phyloP scores from a whole-genome alignment of 495 filamentous ascomycete genomes.

The Aspergillus ellipticus region DNA sequence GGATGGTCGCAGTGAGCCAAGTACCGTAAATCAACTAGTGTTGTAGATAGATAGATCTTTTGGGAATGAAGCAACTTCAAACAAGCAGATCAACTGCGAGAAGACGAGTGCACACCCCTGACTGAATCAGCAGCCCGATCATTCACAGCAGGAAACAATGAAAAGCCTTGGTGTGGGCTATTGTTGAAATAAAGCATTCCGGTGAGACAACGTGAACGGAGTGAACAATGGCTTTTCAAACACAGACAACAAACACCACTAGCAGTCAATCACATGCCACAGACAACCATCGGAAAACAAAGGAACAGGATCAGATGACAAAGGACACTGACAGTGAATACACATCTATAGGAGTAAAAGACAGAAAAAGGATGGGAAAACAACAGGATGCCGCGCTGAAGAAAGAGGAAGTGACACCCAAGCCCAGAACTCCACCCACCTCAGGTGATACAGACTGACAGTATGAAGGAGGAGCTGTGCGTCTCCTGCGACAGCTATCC shows the following conservation, averaged over 20 bases:
- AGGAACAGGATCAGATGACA: neutral
- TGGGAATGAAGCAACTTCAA: neutral
- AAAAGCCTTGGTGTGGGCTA: slow-evolving; percentile 7
- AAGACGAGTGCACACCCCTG: neutral
- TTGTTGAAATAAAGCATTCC: slow-evolving; percentile 6
- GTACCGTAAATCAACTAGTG: neutral
- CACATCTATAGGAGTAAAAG: neutral
- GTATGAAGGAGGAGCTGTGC: neutral
- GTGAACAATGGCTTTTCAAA: slow-evolving; percentile 9
- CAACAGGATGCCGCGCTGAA: neutral
- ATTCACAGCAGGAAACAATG: neutral
- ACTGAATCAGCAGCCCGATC: neutral
- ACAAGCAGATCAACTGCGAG: neutral
- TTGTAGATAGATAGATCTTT: neutral
- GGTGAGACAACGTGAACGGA: slow-evolving; percentile 9
- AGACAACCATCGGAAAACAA: neutral
- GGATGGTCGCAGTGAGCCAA: neutral
- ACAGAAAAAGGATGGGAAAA: slow-evolving; percentile 1
- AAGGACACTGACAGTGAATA: too few species aligned
- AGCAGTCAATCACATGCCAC: slow-evolving; percentile 10
- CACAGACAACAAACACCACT: slow-evolving; percentile 1
- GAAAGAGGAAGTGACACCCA: slow-evolving; percentile 4
- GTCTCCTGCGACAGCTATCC: neutral
- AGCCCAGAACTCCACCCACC: neutral
- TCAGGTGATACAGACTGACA: neutral